Evolutionary conservation across 306 rosid species (phyloP).

Genomic region (Cucurbita maxima): DNA sequence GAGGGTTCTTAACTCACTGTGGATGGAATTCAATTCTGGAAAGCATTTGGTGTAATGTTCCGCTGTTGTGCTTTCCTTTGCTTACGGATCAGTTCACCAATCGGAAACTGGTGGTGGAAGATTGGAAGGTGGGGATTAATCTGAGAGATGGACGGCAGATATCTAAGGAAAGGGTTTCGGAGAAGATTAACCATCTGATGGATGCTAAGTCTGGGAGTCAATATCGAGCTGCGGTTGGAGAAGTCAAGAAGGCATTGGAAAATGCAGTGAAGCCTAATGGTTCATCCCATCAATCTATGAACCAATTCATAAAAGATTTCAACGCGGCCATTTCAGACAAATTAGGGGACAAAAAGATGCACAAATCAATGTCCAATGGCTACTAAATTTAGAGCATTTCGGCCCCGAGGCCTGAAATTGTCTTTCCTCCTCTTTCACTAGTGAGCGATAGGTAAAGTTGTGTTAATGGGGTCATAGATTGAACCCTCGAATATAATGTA

Average conservation of each 20-base stretch:
- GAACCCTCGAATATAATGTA: too few species aligned
- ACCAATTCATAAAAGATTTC: conserved; percentile 22
- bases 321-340: not conserved
- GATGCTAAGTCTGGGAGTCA: conserved; percentile 16
- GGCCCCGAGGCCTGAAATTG: too few species aligned
- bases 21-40: conserved; percentile 58
- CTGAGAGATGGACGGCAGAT: conserved; percentile 8
- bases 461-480: too few species aligned
- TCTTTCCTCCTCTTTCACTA: too few species aligned
- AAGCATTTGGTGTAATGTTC: conserved; percentile 32
- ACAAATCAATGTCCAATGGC: not conserved
- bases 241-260: conserved; percentile 16
- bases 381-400: too few species aligned
- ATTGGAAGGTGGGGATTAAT: conserved; percentile 45
- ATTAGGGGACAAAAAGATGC: not conserved
- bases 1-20: conserved; percentile 46
- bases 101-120: conserved; percentile 41
- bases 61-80: conserved; percentile 39
- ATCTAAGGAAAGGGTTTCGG: conserved; percentile 14
- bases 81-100: conserved; percentile 46
- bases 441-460: too few species aligned
- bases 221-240: conserved; percentile 11
- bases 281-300: conserved; percentile 25
- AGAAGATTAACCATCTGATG: conserved; percentile 27
- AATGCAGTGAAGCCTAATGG: conserved; percentile 24